Evolutionary conservation across 139 green algal genomes (phyloP), one percentile per base, ranked within the genome.

Genomic region (Auxenochlorella pyrenoidosa): DNA sequence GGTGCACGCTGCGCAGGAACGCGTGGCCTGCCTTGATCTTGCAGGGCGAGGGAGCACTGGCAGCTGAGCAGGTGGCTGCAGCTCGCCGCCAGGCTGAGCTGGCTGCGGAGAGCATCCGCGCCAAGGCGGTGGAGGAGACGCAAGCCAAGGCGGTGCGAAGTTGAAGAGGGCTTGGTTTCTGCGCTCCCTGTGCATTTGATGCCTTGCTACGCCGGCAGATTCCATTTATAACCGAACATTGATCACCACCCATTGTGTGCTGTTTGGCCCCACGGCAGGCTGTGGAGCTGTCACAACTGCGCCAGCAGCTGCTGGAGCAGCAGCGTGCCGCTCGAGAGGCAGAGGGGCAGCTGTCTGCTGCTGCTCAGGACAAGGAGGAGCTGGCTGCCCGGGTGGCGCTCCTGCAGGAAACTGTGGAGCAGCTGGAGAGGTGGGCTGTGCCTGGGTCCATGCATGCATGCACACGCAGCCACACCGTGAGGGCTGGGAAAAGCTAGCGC

Each of bases 251-350:
- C 63, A 32, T 8, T 40, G 66, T 16, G 84, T 54, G 79, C 16
- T 8, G 32, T 77, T 12, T 47, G 71, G 38, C 71, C 71, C 71
- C 3, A 30, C 15, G 26, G 30, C 80, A 85, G 80, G 41, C 90
- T 28, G 43, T 88, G 72, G 86, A 90, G 80, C 40, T 90, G 28
- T 71, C 88, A 24, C 58, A 88, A 83, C 89, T 91, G 79, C 79
- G 87, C 21, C 72, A 84, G 28, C 79, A 92, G 91, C 81, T 94
- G 58, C 75, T 77, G 22, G 92, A 92, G 47, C 84, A 75, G 44
- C 72, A 95, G 85, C 63, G 85, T 0, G 75, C 66, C 0, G 75
- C 75, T 21, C 63, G 60, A 15, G 77, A 63, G 8, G 36, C 63
- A 40, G 43, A 82, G 66, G 82, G 13, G 15, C 32, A 60, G 24